Evolutionary conservation across 73 alveolate species (phyloP), one percentile per base, ranked within the genome.

Genomic region (Paramecium primaurelia): DNA sequence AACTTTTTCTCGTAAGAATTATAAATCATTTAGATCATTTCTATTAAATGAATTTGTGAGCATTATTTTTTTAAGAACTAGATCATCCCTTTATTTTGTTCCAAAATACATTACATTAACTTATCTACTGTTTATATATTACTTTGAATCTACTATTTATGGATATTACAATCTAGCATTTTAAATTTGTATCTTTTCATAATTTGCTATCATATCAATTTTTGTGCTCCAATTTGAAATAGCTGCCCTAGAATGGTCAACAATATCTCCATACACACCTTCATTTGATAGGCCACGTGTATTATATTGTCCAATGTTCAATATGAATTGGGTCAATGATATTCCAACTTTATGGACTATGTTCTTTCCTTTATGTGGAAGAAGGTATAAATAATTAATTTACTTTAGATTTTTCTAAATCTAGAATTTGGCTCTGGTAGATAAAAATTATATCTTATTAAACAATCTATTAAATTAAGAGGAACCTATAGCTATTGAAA

Each of bases 271-370:
- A 1, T 89, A 89, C 44, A 89, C 94, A 42, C 94, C 94, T 25
- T 45, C 94, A 8, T 18, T 83, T 28, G 92, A 89, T 37, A 37
- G 94, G 12, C 94, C 94, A 12, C 30, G 94, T 1, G 75, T 22
- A 5, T 30, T 14, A n/a, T 89, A 89, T 12, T 36, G 38, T 49
- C 94, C 94, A 47, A 14, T 89, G 9, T 89, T 89, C 47, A 32
- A 89, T 45, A 49, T 89, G 45, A 85, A 85, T 5, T 89, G 94
- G 94, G 16, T 40, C 30, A 59, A 89, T 71, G 94, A 89, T 9
- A 71, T 89, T 59, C 94, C 94, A 4, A 30, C 77, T 34, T 45
- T 89, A 22, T 89, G 94, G 94, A 89, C 92, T 36, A 89, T 89
- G 94, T 89, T 89, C 49, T 89, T 58, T 18, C 94, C 94, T 6